phyloP scores from a whole-genome alignment of 2,329 filamentous ascomycete species.

The Cucurbitaria berberidis region DNA sequence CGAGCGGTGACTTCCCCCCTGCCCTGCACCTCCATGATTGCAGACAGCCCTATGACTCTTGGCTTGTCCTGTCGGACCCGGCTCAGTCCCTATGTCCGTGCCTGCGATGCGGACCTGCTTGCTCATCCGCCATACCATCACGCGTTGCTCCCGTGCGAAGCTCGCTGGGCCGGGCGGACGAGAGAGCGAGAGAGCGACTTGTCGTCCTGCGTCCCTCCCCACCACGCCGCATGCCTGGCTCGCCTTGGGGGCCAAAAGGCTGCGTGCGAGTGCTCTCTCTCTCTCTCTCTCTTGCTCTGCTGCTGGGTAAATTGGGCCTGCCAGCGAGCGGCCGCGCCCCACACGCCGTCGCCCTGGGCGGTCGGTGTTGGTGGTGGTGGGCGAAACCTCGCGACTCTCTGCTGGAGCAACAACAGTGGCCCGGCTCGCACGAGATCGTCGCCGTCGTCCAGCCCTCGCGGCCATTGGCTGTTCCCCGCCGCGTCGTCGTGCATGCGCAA shows the following conservation, averaged over 20 bases:
- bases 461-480: constrained; percentile 22
- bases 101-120: constrained; percentile 7
- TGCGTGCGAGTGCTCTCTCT: background rate
- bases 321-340: constrained; percentile 5
- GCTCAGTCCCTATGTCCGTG: constrained; percentile 29
- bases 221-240: constrained; percentile 10
- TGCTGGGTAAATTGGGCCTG: constrained; percentile 15
- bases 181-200: too few relatives aligned
- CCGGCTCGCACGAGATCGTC: constrained; percentile 15
- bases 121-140: too few relatives aligned
- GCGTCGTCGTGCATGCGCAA: constrained; percentile 32
- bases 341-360: constrained; percentile 2
- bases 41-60: constrained; percentile 36
- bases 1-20: constrained; percentile 33
- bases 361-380: constrained; percentile 12
- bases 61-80: constrained; percentile 21
- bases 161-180: background rate
- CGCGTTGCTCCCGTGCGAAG: constrained; percentile 11
- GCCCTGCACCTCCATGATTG: constrained; percentile 11
- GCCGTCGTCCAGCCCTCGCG: constrained; percentile 4
- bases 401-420: constrained; percentile 6
- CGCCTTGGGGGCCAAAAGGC: constrained; percentile 16
- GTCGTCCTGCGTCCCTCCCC: constrained; percentile 1
- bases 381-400: constrained; percentile 11
- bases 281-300: too few relatives aligned